These are phyloP conservation scores for Coemansia asiatica DNA, from an alignment of 192 early-diverging fungal genomes.

Conservation along the genomic window DNA sequence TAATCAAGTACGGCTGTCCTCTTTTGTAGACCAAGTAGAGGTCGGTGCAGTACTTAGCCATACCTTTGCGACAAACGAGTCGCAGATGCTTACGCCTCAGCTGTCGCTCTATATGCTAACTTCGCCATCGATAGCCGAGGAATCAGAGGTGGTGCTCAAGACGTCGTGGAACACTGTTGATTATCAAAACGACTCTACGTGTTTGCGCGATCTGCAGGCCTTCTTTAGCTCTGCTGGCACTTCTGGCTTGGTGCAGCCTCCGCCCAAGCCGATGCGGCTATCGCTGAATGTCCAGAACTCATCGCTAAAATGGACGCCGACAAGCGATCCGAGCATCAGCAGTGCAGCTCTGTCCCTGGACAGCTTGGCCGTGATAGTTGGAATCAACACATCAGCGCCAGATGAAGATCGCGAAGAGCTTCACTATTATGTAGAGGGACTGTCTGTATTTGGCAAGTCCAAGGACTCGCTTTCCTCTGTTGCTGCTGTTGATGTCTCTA, in stretches of 20 bases:
- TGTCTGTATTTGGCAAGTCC: conserved; percentile 45
- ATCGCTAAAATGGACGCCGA: conserved; percentile 42
- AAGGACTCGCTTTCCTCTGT: conserved; percentile 24
- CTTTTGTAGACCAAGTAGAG: conserved; percentile 31
- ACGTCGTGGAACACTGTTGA: conserved; percentile 53
- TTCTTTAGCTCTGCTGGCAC: conserved; percentile 53
- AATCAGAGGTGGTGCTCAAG: conserved; percentile 52
- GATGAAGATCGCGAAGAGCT: conserved; percentile 51
- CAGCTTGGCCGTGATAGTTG: conserved; percentile 49
- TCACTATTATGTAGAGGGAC: conserved; percentile 49
- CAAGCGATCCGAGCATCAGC: conserved; percentile 26
- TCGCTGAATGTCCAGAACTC: conserved; percentile 54
- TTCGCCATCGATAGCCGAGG: conserved; percentile 41
- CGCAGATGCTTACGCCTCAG: conserved; percentile 52
- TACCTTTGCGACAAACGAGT: conserved; percentile 42
- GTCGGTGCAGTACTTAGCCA: conserved; percentile 45
- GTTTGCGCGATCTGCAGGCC: conserved; percentile 45
- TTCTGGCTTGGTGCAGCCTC: conserved; percentile 52
- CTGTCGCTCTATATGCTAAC: conserved; percentile 53
- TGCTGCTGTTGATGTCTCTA: conserved; percentile 36
- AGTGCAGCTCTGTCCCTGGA: conserved; percentile 47
- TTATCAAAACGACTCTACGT: conserved; percentile 34
- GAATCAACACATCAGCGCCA: conserved; percentile 38
- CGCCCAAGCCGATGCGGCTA: conserved; percentile 51
- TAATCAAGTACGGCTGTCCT: conserved; percentile 50